phyloP scores from a whole-genome alignment of 208 protist genomes.

The Naegleria fowleri region DNA sequence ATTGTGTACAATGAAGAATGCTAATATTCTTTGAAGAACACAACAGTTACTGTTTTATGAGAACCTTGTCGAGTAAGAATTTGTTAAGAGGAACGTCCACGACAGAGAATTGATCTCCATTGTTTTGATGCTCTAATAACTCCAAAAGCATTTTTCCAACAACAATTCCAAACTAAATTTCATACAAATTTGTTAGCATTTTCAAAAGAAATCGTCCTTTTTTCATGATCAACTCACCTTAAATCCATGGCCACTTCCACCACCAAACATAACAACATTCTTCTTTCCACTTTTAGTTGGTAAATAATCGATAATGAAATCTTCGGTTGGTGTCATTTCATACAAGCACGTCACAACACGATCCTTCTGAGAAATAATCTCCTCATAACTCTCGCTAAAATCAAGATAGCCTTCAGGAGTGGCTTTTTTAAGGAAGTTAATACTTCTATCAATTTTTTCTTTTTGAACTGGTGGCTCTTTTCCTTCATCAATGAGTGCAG shows the following conservation, averaged over 20 bases:
- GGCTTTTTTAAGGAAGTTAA: not conserved
- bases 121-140: not conserved
- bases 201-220: too few relatives aligned
- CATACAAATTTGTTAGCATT: too few relatives aligned
- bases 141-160: not conserved
- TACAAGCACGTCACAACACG: not conserved
- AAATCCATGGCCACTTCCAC: not conserved
- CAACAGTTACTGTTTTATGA: too few relatives aligned
- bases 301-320: constrained; percentile 16
- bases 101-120: not conserved
- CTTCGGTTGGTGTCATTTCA: not conserved
- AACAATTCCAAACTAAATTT: not conserved
- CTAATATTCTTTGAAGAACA: too few relatives aligned
- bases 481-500: not conserved
- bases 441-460: not conserved
- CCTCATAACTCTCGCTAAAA: not conserved
- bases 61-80: not conserved
- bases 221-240: too few relatives aligned
- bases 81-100: not conserved
- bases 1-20: too few relatives aligned
- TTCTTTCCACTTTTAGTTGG: not conserved
- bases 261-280: not conserved
- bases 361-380: not conserved
- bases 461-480: not conserved
- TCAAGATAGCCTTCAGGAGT: not conserved